Base-by-base conservation (phyloP, 352 stramenopile genomes). In the Aphanomyces euteiches region DNA sequence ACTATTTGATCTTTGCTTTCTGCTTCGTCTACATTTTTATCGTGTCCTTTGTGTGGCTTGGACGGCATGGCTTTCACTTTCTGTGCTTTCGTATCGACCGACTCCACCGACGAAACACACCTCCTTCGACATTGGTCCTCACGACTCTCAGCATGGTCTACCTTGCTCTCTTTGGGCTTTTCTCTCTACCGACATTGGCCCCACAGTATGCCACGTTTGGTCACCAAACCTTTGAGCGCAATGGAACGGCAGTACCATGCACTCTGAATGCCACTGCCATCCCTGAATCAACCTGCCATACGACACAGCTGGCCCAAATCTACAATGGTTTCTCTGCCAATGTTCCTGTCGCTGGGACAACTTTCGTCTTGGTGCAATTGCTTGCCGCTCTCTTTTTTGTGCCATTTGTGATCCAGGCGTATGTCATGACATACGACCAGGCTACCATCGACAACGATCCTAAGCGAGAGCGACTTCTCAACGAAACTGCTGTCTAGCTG, bases 191-290 rank as follows among this genome's bases (percentile, higher is more conserved):
- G 39, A 92, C 87, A 17, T 71, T 95, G 45, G 85, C 87, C 10
- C 87, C 87, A 36, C 87, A 95, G 68, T 95, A 95, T 72, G 78
- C 86, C 17, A 93, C 86, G 1, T 95, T 95, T 56, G 87, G 87
- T 7, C 84, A 93, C 63, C 87, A 95, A 70, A 79, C 74, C 70
- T 95, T 84, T 67, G 75, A 66, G 6, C 77, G 90, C 48, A 85
- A 76, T 0, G 79, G 79, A 5, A 67, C 73, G 34, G 77, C 88
- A 28, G 50, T 78, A 43, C 81, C 77, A 4, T 95, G 87, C 67
- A 92, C 86, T 57, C 73, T 95, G 19, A 68, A 82, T 45, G 84
- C 28, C 79, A 78, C 34, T 81, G 89, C 78, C 15, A 38, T 17
- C 12, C 7, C 7, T 6, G 15, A n/a, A 43, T 5, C 38, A 13